Evolutionary conservation across 164 flowering plant genomes (phyloP), one percentile per base, ranked within the genome.

Genomic region (Umbilicus rupestris): DNA sequence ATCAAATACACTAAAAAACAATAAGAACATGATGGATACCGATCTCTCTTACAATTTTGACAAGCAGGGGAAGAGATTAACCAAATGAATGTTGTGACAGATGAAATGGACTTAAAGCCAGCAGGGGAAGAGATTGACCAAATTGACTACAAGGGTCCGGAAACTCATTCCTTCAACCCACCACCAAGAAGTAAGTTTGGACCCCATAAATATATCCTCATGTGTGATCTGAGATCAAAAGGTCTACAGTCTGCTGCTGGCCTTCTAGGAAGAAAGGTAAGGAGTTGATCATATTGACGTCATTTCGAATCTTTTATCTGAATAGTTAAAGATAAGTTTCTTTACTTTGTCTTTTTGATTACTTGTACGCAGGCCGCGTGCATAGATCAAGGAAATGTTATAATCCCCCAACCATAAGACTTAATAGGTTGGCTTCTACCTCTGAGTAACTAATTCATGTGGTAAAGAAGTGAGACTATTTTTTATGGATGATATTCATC

Each of bases 101-200:
- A 49, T 1, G 55, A 49, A 20, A 6, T 49, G 24, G 49, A 20
- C 8, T n/a, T 49, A 9, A 49, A 49, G 55, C 24, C 9, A 20
- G 55, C 2, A 12, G 49, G 24, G 55, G 55, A 6, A 60, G 84
- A 78, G 31, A 41, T 90, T 5, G 86, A 87, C 63, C 89, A 86
- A 46, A 92, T 89, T 17, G 97, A 92, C 70, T 89, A 87, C 30
- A 84, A 87, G 76, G 97, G 97, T 8, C 97, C 97, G 1, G 89
- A 92, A 81, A 92, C 96, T 0, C 97, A 92, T 60, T 71, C 85
- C 0, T 76, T 76, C 37, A 37, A 76, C 26, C 90, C 96, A 58
- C 90, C 96, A 0, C 93, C 93, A 3, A 49, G 55, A 17, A 45
- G 49, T 45, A 45, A 45, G 16, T 45, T 45, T 45, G 49, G 49